Percentiles rank a stretch among this genome's conserved stretches.
Conservation (phyloP, 306 rosid species). For the Morella rubra region DNA sequence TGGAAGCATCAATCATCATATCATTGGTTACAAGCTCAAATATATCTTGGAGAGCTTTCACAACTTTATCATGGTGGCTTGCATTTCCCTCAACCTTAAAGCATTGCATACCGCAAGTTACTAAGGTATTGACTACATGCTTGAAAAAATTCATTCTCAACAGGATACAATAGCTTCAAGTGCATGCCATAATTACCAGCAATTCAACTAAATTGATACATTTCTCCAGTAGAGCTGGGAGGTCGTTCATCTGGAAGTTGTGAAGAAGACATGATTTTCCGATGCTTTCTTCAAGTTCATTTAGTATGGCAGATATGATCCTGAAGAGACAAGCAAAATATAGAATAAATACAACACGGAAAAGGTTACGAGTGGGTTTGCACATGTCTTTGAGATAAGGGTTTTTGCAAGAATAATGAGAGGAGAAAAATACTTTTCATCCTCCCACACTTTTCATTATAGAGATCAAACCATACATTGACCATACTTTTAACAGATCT, state of each 20-base stretch:
- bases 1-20: constrained; percentile 61
- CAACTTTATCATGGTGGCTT: constrained; percentile 51
- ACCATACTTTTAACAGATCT: too few species aligned
- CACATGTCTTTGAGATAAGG: too few species aligned
- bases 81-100: constrained; percentile 70
- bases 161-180: constrained; percentile 15
- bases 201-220: constrained; percentile 72
- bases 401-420: too few species aligned
- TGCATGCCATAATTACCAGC: constrained; percentile 55
- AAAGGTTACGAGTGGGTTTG: constrained; percentile 10
- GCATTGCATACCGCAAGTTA: constrained; percentile 34
- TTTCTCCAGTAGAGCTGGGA: constrained; percentile 64
- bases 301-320: constrained; percentile 61
- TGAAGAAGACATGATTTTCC: constrained; percentile 59
- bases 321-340: constrained; percentile 41
- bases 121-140: constrained; percentile 21
- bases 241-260: constrained; percentile 71
- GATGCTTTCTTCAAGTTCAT: constrained; percentile 67
- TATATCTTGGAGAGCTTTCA: constrained; percentile 72
- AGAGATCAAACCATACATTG: too few species aligned
- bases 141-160: constrained; percentile 11
- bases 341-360: not conserved
- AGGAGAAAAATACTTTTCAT: too few species aligned
- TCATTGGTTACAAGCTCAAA: constrained; percentile 76
- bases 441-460: too few species aligned